Percentiles rank a stretch among this genome's conserved stretches.
These are phyloP conservation scores for Blastomyces parvus DNA, from an alignment of 2,329 filamentous ascomycete species.

Conservation along the genomic window DNA sequence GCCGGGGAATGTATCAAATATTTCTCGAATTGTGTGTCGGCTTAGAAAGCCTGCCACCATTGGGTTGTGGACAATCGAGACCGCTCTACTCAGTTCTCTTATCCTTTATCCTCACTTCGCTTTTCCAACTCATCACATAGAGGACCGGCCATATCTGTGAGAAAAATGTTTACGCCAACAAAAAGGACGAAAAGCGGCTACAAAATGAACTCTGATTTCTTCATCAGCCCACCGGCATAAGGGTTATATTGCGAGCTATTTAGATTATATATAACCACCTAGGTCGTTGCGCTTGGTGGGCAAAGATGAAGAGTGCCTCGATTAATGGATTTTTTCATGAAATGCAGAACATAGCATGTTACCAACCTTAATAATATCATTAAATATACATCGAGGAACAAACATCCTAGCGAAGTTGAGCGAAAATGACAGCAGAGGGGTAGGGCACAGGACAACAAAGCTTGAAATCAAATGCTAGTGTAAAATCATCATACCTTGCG, in stretches of 20 bases:
- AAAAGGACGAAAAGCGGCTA: background rate
- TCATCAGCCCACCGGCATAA: background rate
- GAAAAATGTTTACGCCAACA: background rate
- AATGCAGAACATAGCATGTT: too few relatives aligned
- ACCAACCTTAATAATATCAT: background rate
- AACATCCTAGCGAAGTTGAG: background rate
- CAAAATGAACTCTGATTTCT: background rate
- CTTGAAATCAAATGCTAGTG: background rate
- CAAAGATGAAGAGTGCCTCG: too few relatives aligned
- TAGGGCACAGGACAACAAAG: background rate
- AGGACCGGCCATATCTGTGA: background rate
- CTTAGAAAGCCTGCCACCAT: background rate
- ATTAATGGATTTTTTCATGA: too few relatives aligned
- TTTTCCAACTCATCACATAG: background rate
- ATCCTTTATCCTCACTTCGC: background rate
- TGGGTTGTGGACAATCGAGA: background rate
- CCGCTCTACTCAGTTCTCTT: background rate
- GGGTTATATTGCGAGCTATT: background rate
- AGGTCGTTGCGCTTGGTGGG: background rate
- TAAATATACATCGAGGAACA: background rate
- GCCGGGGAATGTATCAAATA: background rate
- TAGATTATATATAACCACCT: background rate
- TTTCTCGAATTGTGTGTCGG: background rate
- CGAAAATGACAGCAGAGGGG: background rate
- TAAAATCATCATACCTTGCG: background rate